Evolutionary conservation across 1,139 yeast species (phyloP).

Genomic region (Yamadazyma triangularis): DNA sequence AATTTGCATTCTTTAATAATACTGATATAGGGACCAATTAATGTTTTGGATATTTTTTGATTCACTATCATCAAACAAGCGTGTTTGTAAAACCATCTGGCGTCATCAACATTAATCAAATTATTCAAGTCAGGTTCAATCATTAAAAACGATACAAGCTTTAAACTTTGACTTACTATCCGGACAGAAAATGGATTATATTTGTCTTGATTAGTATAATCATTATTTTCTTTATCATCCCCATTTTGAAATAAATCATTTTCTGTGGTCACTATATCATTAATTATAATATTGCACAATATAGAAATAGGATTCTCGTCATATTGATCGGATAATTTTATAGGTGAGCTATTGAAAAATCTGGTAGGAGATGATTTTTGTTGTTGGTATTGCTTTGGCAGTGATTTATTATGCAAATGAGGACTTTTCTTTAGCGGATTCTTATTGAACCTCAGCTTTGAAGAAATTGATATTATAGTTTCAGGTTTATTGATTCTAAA

Average conservation of each 20-base stretch:
- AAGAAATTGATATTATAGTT: conserved; percentile 4
- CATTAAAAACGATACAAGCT: conserved; percentile 28
- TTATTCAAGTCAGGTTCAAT: conserved; percentile 28
- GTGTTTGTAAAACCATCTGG: conserved; percentile 38
- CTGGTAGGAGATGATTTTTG: background rate
- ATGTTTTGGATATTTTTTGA: conserved; percentile 32
- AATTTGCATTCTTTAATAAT: conserved; percentile 38
- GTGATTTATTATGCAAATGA: background rate
- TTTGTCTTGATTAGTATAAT: conserved; percentile 11
- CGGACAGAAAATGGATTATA: conserved; percentile 38
- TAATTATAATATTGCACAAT: conserved; percentile 21
- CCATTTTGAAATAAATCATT: conserved; percentile 16
- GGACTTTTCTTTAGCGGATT: background rate
- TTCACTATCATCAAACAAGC: conserved; percentile 27
- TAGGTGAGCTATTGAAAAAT: conserved; percentile 3
- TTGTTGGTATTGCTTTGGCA: too few species aligned
- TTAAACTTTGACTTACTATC: conserved; percentile 37
- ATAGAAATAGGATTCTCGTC: conserved; percentile 4
- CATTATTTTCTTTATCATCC: conserved; percentile 15
- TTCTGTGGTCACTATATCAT: conserved; percentile 30
- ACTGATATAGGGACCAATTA: conserved; percentile 34
- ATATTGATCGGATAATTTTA: conserved; percentile 1
- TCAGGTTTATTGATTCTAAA: conserved; percentile 29
- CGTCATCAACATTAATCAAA: conserved; percentile 26
- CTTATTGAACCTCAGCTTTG: too few species aligned